Evolutionary conservation across 352 stramenopile species (phyloP).

Genomic region (Globisporangium spiculum): DNA sequence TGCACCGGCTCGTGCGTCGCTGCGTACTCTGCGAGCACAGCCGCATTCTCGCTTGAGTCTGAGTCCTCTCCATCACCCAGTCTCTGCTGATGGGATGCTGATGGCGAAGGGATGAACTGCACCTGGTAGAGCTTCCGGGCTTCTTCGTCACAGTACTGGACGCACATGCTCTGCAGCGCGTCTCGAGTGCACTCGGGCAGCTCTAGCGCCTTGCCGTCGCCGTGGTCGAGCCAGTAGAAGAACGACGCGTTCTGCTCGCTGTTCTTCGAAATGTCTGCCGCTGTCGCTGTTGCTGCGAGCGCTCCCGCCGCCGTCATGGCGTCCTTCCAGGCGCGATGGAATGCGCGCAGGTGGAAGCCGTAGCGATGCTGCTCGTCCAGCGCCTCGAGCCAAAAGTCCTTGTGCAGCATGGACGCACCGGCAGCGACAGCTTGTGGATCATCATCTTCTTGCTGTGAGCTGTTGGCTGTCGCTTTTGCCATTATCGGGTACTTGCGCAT

Average conservation of each 20-base stretch:
- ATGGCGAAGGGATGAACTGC: conserved; percentile 25
- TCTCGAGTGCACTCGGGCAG: conserved; percentile 55
- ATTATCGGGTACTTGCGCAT: conserved; percentile 22
- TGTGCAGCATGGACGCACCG: conserved; percentile 42
- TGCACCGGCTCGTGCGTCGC: conserved; percentile 34
- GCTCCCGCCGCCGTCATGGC: conserved; percentile 23
- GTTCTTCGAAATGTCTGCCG: background rate
- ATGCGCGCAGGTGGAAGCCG: conserved; percentile 63
- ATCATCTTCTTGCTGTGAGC: background rate
- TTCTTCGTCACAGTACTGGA: conserved; percentile 49
- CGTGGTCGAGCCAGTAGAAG: conserved; percentile 73
- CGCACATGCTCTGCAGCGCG: conserved; percentile 36
- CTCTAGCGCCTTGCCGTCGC: conserved; percentile 37
- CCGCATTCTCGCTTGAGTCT: no score
- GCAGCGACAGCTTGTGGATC: background rate
- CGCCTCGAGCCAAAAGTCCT: conserved; percentile 75
- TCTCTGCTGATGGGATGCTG: background rate
- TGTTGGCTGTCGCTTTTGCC: background rate
- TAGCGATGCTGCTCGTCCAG: conserved; percentile 74
- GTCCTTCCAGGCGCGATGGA: conserved; percentile 59
- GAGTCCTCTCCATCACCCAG: no score
- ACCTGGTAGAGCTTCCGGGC: conserved; percentile 47
- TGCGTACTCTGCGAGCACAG: conserved; percentile 31
- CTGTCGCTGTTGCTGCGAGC: no score
- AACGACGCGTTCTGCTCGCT: conserved; percentile 36